phyloP scores from a whole-genome alignment of 176 grass and related monocot genomes.

The Aegilops tauschii region DNA sequence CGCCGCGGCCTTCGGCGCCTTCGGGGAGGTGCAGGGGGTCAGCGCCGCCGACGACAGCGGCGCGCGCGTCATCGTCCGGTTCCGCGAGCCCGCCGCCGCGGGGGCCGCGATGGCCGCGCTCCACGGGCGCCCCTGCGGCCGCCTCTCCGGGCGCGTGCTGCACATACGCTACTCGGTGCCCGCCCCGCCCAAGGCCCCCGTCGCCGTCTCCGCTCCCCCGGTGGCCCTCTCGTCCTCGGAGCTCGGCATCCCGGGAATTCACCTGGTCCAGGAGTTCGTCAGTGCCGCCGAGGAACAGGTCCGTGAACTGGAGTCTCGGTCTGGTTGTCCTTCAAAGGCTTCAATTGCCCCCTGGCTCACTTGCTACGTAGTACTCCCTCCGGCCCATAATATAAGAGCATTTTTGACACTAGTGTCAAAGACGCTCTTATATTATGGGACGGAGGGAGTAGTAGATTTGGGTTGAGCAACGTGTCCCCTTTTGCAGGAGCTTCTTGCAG shows the following conservation, averaged over 20 bases:
- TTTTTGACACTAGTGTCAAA: no score
- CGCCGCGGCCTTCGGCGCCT: slow-evolving; percentile 47
- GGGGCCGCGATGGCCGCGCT: slow-evolving; percentile 60
- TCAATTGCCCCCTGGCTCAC: not conserved
- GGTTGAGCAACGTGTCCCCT: not conserved
- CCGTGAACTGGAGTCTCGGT: not conserved
- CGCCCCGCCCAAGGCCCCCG: slow-evolving; percentile 33
- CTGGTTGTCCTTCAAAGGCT: not conserved
- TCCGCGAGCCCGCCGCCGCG: slow-evolving; percentile 51
- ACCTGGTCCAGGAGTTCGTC: slow-evolving; percentile 76
- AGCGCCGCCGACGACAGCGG: slow-evolving; percentile 64
- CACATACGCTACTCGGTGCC: slow-evolving; percentile 71
- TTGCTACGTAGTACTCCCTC: no score
- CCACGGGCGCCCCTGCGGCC: slow-evolving; percentile 50
- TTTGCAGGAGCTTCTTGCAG: slow-evolving; percentile 70
- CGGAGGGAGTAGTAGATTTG: not conserved
- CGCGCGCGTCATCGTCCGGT: slow-evolving; percentile 69
- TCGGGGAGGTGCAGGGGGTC: slow-evolving; percentile 60
- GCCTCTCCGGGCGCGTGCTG: slow-evolving; percentile 51
- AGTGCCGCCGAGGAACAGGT: slow-evolving; percentile 74
- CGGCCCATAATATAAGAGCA: no score
- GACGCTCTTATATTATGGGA: no score
- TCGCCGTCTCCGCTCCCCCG: slow-evolving; percentile 16
- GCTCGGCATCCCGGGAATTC: slow-evolving; percentile 68
- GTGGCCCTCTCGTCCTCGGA: slow-evolving; percentile 55